These are phyloP conservation scores for Potentilla sterilis DNA, from an alignment of 306 rosid genomes.

Conservation along the genomic window DNA sequence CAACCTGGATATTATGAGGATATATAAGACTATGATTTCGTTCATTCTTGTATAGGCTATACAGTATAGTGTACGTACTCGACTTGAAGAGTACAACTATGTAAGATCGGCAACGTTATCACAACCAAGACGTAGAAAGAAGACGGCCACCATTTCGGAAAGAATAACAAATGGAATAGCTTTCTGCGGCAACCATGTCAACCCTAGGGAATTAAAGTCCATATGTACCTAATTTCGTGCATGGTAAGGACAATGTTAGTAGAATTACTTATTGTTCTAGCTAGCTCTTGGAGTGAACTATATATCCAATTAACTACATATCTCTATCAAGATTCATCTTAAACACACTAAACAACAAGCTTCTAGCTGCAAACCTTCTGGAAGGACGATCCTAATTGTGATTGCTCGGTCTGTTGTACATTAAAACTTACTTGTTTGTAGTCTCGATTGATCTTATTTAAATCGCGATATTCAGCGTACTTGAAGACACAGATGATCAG, in stretches of 20 bases:
- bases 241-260: neutral
- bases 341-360: neutral
- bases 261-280: no score
- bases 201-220: neutral
- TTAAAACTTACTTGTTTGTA: neutral
- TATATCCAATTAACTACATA: no score
- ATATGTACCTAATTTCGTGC: neutral
- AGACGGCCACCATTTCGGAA: neutral
- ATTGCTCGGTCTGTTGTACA: neutral
- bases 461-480: neutral
- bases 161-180: neutral
- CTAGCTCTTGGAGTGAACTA: neutral
- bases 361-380: conserved; percentile 1
- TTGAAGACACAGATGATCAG: neutral
- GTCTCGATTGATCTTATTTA: neutral
- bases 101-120: neutral
- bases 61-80: neutral
- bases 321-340: neutral
- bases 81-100: neutral
- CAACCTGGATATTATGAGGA: neutral
- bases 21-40: neutral
- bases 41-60: neutral
- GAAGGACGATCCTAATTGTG: neutral
- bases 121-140: neutral
- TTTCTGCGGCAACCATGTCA: neutral